phyloP scores from a whole-genome alignment of 164 flowering plant genomes.

The Saururus chinensis region DNA sequence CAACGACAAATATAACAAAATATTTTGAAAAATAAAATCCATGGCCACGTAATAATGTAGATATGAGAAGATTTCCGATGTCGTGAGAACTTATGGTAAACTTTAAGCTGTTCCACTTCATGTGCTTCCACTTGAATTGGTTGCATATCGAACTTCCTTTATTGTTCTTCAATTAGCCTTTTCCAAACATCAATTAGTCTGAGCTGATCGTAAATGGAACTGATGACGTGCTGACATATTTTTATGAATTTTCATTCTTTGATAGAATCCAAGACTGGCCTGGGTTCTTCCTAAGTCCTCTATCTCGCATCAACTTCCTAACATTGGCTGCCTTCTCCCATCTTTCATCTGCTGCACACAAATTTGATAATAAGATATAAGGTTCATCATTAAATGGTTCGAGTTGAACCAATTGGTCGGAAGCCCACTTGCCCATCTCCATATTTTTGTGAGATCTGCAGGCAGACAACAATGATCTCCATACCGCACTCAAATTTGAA shows the following conservation, averaged over 20 bases:
- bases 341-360: conserved; percentile 23
- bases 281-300: conserved; percentile 37
- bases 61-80: too few species aligned
- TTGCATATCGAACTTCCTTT: too few species aligned
- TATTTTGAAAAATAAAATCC: too few species aligned
- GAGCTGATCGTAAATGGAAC: conserved; percentile 21
- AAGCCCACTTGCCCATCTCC: conserved; percentile 38
- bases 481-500: conserved; percentile 30
- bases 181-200: too few species aligned
- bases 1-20: too few species aligned
- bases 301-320: conserved; percentile 44
- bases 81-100: too few species aligned
- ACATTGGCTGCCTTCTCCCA: conserved; percentile 53
- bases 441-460: conserved; percentile 48
- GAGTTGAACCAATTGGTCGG: conserved; percentile 30
- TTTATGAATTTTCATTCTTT: conserved; percentile 25
- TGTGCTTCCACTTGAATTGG: too few species aligned
- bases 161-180: too few species aligned
- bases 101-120: too few species aligned
- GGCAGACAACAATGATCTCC: conserved; percentile 57
- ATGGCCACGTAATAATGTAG: too few species aligned
- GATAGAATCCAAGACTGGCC: conserved; percentile 59
- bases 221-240: conserved; percentile 28
- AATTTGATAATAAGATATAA: conserved; percentile 43
- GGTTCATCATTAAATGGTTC: conserved; percentile 31